These are phyloP conservation scores for Claviceps sp. DNA, from an alignment of 2,329 filamentous ascomycete species.

Conservation along the genomic window DNA sequence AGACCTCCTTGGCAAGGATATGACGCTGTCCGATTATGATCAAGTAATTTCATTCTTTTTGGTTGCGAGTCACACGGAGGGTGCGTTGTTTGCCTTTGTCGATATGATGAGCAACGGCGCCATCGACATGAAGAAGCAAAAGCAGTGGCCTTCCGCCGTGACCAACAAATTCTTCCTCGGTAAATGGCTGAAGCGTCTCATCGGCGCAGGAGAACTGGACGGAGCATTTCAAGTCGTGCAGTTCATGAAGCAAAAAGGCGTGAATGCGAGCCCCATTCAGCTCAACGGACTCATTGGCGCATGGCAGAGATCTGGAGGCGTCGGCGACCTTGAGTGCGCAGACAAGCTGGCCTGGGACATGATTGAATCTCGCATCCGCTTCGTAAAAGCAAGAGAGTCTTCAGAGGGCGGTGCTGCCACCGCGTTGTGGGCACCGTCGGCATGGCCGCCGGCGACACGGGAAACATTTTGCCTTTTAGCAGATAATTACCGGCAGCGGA, in stretches of 20 bases:
- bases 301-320: slow-evolving; percentile 53
- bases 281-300: slow-evolving; percentile 73
- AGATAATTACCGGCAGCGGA: slow-evolving; percentile 54
- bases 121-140: slow-evolving; percentile 32
- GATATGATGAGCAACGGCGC: slow-evolving; percentile 70
- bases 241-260: slow-evolving; percentile 57
- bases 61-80: slow-evolving; percentile 46
- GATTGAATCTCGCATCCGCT: slow-evolving; percentile 54
- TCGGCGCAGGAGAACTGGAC: slow-evolving; percentile 56
- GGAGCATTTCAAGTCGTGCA: slow-evolving; percentile 61
- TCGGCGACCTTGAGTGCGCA: slow-evolving; percentile 42
- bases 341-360: slow-evolving; percentile 63
- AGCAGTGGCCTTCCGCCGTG: slow-evolving; percentile 33
- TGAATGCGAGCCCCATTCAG: slow-evolving; percentile 58
- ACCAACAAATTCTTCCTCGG: slow-evolving; percentile 72
- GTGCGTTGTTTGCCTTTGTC: slow-evolving; percentile 65
- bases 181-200: slow-evolving; percentile 77
- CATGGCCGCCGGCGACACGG: slow-evolving; percentile 47
- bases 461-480: slow-evolving; percentile 70
- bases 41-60: slow-evolving; percentile 59
- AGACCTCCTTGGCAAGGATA: slow-evolving; percentile 41
- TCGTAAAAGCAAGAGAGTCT: slow-evolving; percentile 36
- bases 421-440: slow-evolving; percentile 1
- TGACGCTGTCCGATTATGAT: slow-evolving; percentile 67
- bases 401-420: background rate